Percentiles rank a stretch among this genome's conserved stretches.
Evolutionary conservation across 257 asterid genomes (phyloP).

Genomic region (Plantago elongata): DNA sequence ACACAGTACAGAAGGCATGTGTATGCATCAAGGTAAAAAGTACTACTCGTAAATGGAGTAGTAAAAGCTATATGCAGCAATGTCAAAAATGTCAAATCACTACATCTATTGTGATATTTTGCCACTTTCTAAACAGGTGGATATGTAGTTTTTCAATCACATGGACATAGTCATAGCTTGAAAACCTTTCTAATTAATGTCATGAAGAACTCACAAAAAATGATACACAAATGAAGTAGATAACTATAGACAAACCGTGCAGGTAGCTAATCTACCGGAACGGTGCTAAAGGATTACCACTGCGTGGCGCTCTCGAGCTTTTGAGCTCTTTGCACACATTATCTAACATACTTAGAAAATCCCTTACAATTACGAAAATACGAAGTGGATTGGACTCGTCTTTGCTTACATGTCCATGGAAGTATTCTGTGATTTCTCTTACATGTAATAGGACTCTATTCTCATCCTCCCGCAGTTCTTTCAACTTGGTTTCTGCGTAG

Average conservation of each 20-base stretch:
- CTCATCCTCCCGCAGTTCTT: slow-evolving; percentile 73
- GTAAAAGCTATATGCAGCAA: neutral
- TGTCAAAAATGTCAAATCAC: neutral
- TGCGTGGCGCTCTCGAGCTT: slow-evolving; percentile 38
- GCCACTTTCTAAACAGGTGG: too few species aligned
- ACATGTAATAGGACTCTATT: slow-evolving; percentile 55
- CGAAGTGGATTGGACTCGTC: slow-evolving; percentile 77
- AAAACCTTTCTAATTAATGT: slow-evolving; percentile 4
- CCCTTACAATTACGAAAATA: slow-evolving; percentile 87
- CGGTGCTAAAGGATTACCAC: slow-evolving; percentile 68
- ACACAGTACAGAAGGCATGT: neutral
- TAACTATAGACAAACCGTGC: slow-evolving; percentile 32
- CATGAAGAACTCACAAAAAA: slow-evolving; percentile 12
- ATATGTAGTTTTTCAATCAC: neutral
- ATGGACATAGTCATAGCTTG: neutral
- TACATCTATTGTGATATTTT: neutral
- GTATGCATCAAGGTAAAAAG: too few species aligned
- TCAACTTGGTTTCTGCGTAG: slow-evolving; percentile 51
- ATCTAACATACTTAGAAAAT: slow-evolving; percentile 80
- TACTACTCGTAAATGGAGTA: neutral
- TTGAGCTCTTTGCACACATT: slow-evolving; percentile 84
- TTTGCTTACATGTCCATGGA: slow-evolving; percentile 85
- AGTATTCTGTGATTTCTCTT: slow-evolving; percentile 76
- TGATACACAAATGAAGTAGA: slow-evolving; percentile 18
- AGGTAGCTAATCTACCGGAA: slow-evolving; percentile 35